These are phyloP conservation scores for Tremella mesenterica DNA, from an alignment of 768 basidiomycete genomes.

Conservation along the genomic window DNA sequence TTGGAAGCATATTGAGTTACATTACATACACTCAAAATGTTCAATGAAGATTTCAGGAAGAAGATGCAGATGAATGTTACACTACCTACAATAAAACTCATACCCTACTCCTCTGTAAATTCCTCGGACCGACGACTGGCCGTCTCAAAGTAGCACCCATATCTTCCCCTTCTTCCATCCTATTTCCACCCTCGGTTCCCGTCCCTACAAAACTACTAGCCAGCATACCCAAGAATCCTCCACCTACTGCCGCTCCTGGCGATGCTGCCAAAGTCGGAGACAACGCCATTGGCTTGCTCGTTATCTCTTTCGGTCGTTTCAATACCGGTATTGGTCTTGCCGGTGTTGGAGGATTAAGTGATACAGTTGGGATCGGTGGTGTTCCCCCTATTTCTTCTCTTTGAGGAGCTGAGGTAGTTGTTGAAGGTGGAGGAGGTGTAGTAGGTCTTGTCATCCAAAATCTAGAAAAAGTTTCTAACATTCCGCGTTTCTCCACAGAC, in stretches of 20 bases:
- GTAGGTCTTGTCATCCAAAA: not conserved
- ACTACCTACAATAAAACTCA: too few relatives aligned
- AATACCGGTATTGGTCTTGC: not conserved
- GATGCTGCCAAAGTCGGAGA: too few relatives aligned
- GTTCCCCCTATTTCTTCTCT: not conserved
- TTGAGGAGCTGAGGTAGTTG: not conserved
- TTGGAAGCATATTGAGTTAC: too few relatives aligned
- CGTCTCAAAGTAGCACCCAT: not conserved
- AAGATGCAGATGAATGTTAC: too few relatives aligned
- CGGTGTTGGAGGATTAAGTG: not conserved
- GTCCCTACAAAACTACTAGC: not conserved
- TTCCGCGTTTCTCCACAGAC: not conserved
- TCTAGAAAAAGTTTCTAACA: not conserved
- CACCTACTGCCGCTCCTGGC: too few relatives aligned
- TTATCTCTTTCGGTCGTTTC: too few relatives aligned
- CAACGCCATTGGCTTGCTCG: too few relatives aligned
- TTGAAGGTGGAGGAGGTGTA: not conserved
- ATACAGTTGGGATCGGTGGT: not conserved
- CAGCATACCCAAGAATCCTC: not conserved
- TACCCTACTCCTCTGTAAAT: too few relatives aligned
- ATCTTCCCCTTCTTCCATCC: not conserved
- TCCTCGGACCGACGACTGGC: not conserved
- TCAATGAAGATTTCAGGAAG: too few relatives aligned
- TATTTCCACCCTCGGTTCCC: too few relatives aligned
- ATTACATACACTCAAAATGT: too few relatives aligned